Percentiles rank a stretch among this genome's conserved stretches.
Evolutionary conservation across 2,329 filamentous ascomycete genomes (phyloP).

Genomic region (Aspergillus pseudonomiae): DNA sequence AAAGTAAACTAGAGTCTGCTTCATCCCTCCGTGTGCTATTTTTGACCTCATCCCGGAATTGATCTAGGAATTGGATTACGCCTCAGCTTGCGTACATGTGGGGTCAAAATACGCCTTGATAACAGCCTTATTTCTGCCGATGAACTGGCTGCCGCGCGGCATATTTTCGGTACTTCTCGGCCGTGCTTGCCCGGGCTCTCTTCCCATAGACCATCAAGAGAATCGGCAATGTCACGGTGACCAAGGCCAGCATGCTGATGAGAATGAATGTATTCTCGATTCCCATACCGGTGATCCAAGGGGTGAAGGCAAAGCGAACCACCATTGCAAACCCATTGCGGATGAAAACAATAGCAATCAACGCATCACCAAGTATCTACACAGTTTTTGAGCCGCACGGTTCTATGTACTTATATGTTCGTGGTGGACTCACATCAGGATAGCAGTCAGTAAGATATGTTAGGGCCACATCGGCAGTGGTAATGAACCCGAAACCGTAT

Average conservation of each 20-base stretch:
- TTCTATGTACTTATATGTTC: not conserved
- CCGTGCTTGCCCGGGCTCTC: constrained; percentile 21
- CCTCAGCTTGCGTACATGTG: too few relatives aligned
- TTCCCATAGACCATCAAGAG: constrained; percentile 31
- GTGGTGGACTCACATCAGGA: constrained; percentile 19
- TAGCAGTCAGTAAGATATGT: constrained; percentile 30
- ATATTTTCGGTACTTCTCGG: constrained; percentile 18
- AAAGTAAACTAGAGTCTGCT: too few relatives aligned
- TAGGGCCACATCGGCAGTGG: constrained; percentile 4
- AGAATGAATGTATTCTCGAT: constrained; percentile 27
- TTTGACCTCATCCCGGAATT: too few relatives aligned
- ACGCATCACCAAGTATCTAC: constrained; percentile 52
- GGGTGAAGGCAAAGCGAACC: constrained; percentile 50
- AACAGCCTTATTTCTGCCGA: not conserved
- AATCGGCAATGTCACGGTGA: constrained; percentile 21
- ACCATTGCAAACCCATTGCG: constrained; percentile 49
- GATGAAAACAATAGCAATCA: constrained; percentile 50
- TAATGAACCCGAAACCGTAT: constrained; percentile 9
- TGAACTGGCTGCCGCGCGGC: not conserved
- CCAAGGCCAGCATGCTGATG: constrained; percentile 18
- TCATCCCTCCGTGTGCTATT: too few relatives aligned
- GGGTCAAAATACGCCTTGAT: too few relatives aligned
- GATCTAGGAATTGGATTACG: too few relatives aligned
- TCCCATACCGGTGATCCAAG: constrained; percentile 45
- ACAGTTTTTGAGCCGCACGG: not conserved